Conservation (phyloP, 768 basidiomycete genomes). For the Boletus coccyginus region DNA sequence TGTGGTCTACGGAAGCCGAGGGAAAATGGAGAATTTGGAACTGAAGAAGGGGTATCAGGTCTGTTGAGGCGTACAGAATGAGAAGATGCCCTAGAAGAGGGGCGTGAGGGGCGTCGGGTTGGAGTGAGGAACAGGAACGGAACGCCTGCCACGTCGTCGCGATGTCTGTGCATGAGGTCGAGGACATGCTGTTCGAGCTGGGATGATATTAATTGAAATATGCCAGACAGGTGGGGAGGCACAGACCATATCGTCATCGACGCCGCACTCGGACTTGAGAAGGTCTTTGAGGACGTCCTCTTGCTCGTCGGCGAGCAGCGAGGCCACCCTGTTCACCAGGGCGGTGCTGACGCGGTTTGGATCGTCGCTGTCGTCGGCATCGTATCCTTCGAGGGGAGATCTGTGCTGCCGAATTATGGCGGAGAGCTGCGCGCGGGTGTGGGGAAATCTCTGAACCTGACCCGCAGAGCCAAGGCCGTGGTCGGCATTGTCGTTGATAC, state of each 20-base stretch:
- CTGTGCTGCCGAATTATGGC: constrained; percentile 73
- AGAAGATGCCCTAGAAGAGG: constrained; percentile 75
- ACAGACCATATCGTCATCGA: constrained; percentile 68
- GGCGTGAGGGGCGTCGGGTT: constrained; percentile 74
- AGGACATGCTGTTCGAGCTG: constrained; percentile 87
- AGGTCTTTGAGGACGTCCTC: constrained; percentile 83
- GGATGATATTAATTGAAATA: constrained; percentile 20
- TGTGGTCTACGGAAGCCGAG: constrained; percentile 75
- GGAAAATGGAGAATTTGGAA: constrained; percentile 74
- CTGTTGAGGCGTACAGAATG: constrained; percentile 66
- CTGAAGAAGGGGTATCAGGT: constrained; percentile 74
- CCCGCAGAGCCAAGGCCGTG: constrained; percentile 7
- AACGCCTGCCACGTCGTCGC: constrained; percentile 79
- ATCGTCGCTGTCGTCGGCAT: constrained; percentile 58
- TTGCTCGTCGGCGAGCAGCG: constrained; percentile 73
- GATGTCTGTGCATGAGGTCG: constrained; percentile 94
- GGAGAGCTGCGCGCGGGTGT: constrained; percentile 78
- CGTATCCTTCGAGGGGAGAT: constrained; percentile 49
- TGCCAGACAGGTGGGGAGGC: constrained; percentile 5
- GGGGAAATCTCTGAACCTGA: constrained; percentile 57
- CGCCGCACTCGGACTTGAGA: constrained; percentile 66
- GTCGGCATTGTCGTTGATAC: constrained; percentile 22
- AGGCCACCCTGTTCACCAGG: constrained; percentile 69
- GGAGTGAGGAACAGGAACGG: constrained; percentile 83
- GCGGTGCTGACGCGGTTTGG: constrained; percentile 52